phyloP scores from a whole-genome alignment of 2,329 filamentous ascomycete genomes.

The Calonectria montana region DNA sequence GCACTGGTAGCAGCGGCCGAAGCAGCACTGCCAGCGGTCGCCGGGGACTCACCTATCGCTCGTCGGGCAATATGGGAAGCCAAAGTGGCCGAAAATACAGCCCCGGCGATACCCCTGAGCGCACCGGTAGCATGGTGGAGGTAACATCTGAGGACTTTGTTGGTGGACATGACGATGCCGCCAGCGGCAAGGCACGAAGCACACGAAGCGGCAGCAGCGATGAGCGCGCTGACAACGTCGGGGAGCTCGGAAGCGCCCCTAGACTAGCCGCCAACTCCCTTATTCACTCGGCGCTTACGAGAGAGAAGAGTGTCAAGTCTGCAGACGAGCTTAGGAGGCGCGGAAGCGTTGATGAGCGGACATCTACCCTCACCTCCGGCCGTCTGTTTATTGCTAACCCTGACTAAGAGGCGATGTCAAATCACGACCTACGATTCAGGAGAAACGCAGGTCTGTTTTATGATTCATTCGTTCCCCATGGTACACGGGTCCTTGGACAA shows the following conservation, averaged over 20 bases:
- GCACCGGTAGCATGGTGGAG: conserved; percentile 63
- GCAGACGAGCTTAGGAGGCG: conserved; percentile 79
- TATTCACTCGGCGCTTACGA: conserved; percentile 66
- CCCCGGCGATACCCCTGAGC: conserved; percentile 67
- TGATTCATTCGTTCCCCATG: conserved; percentile 34
- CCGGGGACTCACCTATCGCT: conserved; percentile 61
- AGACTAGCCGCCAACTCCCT: conserved; percentile 69
- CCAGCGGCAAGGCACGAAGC: conserved; percentile 62
- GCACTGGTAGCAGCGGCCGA: conserved; percentile 80
- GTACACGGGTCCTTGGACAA: conserved; percentile 24
- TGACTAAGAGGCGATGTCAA: conserved; percentile 60
- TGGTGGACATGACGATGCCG: conserved; percentile 51
- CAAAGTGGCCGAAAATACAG: conserved; percentile 60
- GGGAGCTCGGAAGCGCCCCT: conserved; percentile 62
- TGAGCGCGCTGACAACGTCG: conserved; percentile 71
- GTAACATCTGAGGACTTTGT: conserved; percentile 48
- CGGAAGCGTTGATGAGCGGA: conserved; percentile 86
- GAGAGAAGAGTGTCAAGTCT: conserved; percentile 74
- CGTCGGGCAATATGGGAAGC: conserved; percentile 59
- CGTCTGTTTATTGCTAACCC: conserved; percentile 89
- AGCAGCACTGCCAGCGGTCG: conserved; percentile 72
- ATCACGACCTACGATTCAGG: conserved; percentile 28
- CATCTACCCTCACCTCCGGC: conserved; percentile 78
- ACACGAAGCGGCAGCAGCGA: conserved; percentile 67
- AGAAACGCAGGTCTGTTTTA: conserved; percentile 23